A percentile compares a stretch with the other conserved stretches of the same genome.
Conservation (phyloP, 106 monocot species). For the Platanthera guangdongensis region DNA sequence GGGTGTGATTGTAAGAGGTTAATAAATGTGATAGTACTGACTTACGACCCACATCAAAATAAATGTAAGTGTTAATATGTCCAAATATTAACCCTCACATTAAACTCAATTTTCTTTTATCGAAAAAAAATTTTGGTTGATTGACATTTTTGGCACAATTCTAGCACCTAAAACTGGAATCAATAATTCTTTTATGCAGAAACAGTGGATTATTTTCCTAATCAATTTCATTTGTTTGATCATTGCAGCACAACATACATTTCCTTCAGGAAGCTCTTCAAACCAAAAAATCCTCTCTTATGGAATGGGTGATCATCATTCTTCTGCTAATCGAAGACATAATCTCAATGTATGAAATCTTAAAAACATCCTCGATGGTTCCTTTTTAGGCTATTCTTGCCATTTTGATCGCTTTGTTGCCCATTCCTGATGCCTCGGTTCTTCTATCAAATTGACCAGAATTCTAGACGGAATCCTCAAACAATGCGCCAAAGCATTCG, state of each 20-base stretch:
- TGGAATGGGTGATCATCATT: constrained; percentile 70
- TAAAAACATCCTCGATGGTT: constrained; percentile 7
- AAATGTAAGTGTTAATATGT: too few species aligned
- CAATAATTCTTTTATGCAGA: neutral
- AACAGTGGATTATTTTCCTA: neutral
- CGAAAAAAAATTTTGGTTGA: too few species aligned
- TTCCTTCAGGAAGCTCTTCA: constrained; percentile 86
- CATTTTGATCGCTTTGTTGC: neutral
- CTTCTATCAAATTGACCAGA: too few species aligned
- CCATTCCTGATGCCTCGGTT: neutral
- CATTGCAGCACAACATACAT: constrained; percentile 81
- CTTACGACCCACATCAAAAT: too few species aligned
- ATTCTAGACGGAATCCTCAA: too few species aligned
- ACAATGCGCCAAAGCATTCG: neutral
- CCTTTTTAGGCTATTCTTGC: neutral
- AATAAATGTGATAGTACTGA: too few species aligned
- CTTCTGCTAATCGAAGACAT: constrained; percentile 53
- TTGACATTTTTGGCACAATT: neutral
- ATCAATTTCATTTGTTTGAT: constrained; percentile 4
- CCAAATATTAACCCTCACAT: too few species aligned
- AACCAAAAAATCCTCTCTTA: constrained; percentile 59
- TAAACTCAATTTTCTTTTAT: too few species aligned
- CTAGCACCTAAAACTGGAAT: neutral
- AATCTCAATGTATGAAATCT: constrained; percentile 60
- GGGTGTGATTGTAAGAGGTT: too few species aligned